These are phyloP conservation scores for Diaporthe longicolla DNA, from an alignment of 2,329 filamentous ascomycete genomes.

Conservation along the genomic window DNA sequence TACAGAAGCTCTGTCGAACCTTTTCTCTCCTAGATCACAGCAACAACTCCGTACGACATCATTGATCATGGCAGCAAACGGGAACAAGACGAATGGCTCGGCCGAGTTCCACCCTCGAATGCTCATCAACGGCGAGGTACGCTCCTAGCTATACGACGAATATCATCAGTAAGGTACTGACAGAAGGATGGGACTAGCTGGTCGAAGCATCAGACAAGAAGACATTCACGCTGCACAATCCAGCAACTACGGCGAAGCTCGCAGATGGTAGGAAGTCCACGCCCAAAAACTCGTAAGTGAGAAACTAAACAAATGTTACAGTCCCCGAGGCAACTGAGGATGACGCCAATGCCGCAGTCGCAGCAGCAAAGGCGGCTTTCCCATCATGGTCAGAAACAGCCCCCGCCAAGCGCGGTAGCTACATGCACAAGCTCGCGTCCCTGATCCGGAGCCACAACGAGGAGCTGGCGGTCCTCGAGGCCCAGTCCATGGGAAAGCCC, in stretches of 20 bases:
- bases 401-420: slow-evolving; percentile 55
- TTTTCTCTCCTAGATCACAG: background rate
- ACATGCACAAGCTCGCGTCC: slow-evolving; percentile 61
- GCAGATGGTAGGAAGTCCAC: slow-evolving; percentile 49
- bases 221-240: slow-evolving; percentile 61
- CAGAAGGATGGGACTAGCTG: slow-evolving; percentile 51
- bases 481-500: slow-evolving; percentile 61
- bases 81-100: background rate
- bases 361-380: slow-evolving; percentile 59
- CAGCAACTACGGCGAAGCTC: slow-evolving; percentile 56
- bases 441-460: slow-evolving; percentile 57
- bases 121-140: slow-evolving; percentile 62
- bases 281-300: background rate
- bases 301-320: slow-evolving; percentile 35
- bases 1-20: background rate
- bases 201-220: slow-evolving; percentile 60
- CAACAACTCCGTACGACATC: too few relatives aligned
- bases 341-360: slow-evolving; percentile 60
- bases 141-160: background rate
- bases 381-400: slow-evolving; percentile 60
- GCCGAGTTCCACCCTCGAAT: slow-evolving; percentile 53
- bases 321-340: slow-evolving; percentile 60
- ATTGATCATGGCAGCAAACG: slow-evolving; percentile 5
- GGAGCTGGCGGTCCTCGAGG: slow-evolving; percentile 61
- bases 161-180: background rate